Base-by-base conservation (phyloP, 176 grass and related monocot genomes). In the Juncus effusus region DNA sequence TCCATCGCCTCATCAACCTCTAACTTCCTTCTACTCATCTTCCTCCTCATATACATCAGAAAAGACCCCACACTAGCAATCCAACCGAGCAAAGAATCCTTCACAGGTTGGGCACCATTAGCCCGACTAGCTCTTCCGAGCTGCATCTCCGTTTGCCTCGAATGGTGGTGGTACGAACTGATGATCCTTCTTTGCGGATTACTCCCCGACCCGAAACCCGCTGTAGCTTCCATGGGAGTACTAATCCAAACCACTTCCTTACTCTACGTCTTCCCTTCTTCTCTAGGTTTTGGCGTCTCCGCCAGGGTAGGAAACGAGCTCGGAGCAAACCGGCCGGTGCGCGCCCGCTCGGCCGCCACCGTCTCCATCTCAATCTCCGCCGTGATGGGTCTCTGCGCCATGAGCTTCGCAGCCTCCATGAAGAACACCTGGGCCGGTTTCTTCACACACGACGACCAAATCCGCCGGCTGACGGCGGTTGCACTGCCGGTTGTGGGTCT, bases 141-240 rank as follows among this genome's bases (percentile, higher is more conserved):
- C 85, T 99, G 88, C 52, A 85, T 76, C 44, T 99, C 94, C 1
- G 88, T 93, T 36, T 99, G 94, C 83, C 78, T 99, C 6, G 94
- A 99, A 65, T 99, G 94, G 94, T 99, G 94, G 94, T 99, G 94
- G 94, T 99, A 99, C 74, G 94, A 99, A 83, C 64, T 93, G 7
- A 99, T 99, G 83, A 99, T 99, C 78, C 76, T 99, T 12, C 60
- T 99, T 40, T 99, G 94, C 80, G 94, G 94, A 50, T 76, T 99
- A 39, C 79, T 99, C 14, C 83, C 85, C 7, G 80, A 93, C 16
- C 85, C 94, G 7, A 89, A 82, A 73, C 76, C 94, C 41, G 76
- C 94, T 40, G 80, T 99, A 13, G 94, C 94, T 38, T 99, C 94
- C 73, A 99, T 99, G 94, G 94, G 94, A 59, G 88, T 99, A 55